Evolutionary conservation across 192 early-diverging fungal genomes (phyloP).

Genomic region (Ambispora gerdemannii): DNA sequence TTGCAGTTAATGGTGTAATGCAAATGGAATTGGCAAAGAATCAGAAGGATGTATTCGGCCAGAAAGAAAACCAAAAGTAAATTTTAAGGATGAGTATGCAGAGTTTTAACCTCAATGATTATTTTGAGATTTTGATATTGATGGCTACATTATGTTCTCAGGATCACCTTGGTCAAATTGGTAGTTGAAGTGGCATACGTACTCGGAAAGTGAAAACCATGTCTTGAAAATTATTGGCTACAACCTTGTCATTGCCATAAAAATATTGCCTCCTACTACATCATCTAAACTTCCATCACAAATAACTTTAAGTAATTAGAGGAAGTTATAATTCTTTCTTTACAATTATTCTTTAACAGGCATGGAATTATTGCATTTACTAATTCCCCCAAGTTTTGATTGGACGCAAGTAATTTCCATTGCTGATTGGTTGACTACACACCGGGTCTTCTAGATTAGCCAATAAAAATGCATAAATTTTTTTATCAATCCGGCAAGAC

Average conservation of each 20-base stretch:
- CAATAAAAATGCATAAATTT: too few species aligned
- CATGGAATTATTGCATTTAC: too few species aligned
- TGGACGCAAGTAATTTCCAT: too few species aligned
- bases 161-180: slow-evolving; percentile 17
- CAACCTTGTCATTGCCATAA: not conserved
- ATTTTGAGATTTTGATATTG: not conserved
- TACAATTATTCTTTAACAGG: not conserved
- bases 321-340: not conserved
- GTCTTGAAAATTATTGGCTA: slow-evolving; percentile 3
- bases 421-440: too few species aligned
- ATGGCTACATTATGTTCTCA: not conserved
- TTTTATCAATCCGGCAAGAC: too few species aligned
- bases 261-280: not conserved
- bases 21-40: not conserved
- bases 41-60: slow-evolving; percentile 2
- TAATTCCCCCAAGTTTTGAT: too few species aligned
- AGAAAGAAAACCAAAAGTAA: not conserved
- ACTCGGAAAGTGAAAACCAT: not conserved
- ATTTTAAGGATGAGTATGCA: not conserved
- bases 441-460: too few species aligned
- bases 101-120: slow-evolving; percentile 1
- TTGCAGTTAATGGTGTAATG: too few species aligned
- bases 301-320: slow-evolving; percentile 12
- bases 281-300: not conserved
- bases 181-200: not conserved